Conservation (phyloP, 441 rosid genomes). For the Gossypium schwendimanii region DNA sequence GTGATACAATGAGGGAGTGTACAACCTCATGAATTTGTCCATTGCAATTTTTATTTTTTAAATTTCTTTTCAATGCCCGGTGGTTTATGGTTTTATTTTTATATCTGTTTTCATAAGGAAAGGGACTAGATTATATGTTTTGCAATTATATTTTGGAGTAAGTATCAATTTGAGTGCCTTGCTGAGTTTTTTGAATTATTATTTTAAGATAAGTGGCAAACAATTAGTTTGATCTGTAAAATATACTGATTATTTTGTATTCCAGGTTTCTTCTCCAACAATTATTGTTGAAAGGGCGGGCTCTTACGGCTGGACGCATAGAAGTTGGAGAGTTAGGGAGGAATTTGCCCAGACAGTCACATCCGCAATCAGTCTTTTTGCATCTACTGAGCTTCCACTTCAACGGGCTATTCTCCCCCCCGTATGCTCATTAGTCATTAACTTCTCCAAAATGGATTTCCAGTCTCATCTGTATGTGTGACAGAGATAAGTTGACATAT, state of each 20-base stretch:
- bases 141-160: neutral
- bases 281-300: slow-evolving; percentile 98
- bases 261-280: slow-evolving; percentile 93
- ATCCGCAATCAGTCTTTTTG: slow-evolving; percentile 83
- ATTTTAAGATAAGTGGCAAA: neutral
- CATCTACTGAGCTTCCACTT: slow-evolving; percentile 92
- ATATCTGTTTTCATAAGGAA: neutral
- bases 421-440: slow-evolving; percentile 32
- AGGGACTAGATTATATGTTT: neutral
- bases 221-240: neutral
- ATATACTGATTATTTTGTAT: neutral
- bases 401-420: slow-evolving; percentile 95
- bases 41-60: neutral
- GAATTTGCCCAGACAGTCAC: slow-evolving; percentile 97
- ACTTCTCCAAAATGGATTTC: neutral
- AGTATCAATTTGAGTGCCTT: too few species aligned
- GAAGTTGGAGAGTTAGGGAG: slow-evolving; percentile 90
- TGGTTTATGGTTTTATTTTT: neutral
- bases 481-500: slow-evolving; percentile 2
- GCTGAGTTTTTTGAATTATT: too few species aligned
- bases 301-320: slow-evolving; percentile 88
- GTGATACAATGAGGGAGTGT: neutral
- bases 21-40: neutral
- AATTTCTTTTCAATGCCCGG: neutral
- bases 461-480: slow-evolving; percentile 4